Conservation (phyloP, 805 yeast species). For the Pichia nakasei region DNA sequence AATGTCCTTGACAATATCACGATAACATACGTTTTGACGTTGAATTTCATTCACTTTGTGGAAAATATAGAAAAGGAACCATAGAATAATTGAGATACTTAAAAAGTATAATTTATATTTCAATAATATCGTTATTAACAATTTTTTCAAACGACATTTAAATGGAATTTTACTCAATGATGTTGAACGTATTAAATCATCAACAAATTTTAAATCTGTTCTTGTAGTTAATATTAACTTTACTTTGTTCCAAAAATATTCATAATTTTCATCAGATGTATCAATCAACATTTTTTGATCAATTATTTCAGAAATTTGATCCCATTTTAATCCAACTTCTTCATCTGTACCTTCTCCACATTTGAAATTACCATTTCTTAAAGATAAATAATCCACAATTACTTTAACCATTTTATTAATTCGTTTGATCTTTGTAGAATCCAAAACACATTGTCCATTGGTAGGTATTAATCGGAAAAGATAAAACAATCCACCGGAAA, state of each 20-base stretch:
- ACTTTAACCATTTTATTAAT: constrained; percentile 58
- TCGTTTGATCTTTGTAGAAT: constrained; percentile 63
- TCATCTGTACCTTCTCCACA: constrained; percentile 27
- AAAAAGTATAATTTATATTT: constrained; percentile 19
- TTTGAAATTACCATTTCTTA: constrained; percentile 55
- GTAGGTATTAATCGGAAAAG: constrained; percentile 50
- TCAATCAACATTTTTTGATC: constrained; percentile 38
- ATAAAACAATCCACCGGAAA: constrained; percentile 10
- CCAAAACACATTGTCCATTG: constrained; percentile 63
- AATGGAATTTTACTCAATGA: constrained; percentile 22
- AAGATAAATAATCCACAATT: constrained; percentile 56
- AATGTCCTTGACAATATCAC: constrained; percentile 39
- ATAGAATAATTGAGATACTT: constrained; percentile 4
- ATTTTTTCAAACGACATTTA: constrained; percentile 21
- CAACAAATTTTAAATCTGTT: constrained; percentile 3
- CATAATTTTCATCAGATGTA: constrained; percentile 14
- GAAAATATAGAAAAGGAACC: constrained; percentile 15
- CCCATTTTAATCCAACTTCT: constrained; percentile 44
- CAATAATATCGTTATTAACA: constrained; percentile 16
- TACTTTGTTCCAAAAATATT: constrained; percentile 22
- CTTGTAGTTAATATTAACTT: constrained; percentile 4
- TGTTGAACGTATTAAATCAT: constrained; percentile 17
- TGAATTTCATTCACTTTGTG: constrained; percentile 30
- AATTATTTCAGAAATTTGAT: constrained; percentile 47
- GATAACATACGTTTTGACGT: constrained; percentile 33